These are phyloP conservation scores for Colletotrichum sp. DNA, from an alignment of 2,329 filamentous ascomycete genomes.

Conservation along the genomic window DNA sequence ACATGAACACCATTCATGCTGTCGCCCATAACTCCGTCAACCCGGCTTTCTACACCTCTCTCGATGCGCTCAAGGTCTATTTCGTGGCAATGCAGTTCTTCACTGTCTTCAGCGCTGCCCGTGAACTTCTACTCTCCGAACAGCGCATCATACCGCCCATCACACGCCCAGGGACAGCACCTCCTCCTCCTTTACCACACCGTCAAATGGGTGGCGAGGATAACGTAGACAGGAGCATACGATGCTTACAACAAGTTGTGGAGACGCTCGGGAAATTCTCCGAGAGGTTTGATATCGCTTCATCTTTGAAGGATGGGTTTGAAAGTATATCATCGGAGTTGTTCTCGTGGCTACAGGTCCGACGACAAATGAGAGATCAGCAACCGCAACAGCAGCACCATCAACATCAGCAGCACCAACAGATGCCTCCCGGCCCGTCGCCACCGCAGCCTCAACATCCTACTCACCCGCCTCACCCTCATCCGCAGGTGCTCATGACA, in stretches of 20 bases:
- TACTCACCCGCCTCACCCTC: conserved; percentile 1
- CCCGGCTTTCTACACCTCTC: conserved; percentile 79
- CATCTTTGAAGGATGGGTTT: conserved; percentile 58
- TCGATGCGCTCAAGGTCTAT: conserved; percentile 85
- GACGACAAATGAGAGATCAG: conserved; percentile 37
- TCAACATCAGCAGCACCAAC: conserved; percentile 27
- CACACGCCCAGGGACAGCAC: conserved; percentile 48
- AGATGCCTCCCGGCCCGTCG: conserved; percentile 11
- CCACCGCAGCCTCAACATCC: conserved; percentile 12
- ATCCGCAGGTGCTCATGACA: background rate
- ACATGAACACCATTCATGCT: conserved; percentile 75
- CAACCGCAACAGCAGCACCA: conserved; percentile 29
- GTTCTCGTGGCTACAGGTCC: conserved; percentile 45
- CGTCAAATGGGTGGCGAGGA: conserved; percentile 47
- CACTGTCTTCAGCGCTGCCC: conserved; percentile 58
- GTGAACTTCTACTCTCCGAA: conserved; percentile 61
- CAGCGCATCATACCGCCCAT: conserved; percentile 48
- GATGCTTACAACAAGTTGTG: conserved; percentile 58
- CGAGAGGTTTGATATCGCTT: conserved; percentile 63
- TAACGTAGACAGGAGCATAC: conserved; percentile 61
- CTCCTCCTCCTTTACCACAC: conserved; percentile 59
- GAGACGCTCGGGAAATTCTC: conserved; percentile 62
- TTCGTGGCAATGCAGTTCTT: conserved; percentile 72
- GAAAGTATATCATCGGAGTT: conserved; percentile 53
- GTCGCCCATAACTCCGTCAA: conserved; percentile 65